Conservation (phyloP, 306 rosid species). For the Pachyrhizus erosus region DNA sequence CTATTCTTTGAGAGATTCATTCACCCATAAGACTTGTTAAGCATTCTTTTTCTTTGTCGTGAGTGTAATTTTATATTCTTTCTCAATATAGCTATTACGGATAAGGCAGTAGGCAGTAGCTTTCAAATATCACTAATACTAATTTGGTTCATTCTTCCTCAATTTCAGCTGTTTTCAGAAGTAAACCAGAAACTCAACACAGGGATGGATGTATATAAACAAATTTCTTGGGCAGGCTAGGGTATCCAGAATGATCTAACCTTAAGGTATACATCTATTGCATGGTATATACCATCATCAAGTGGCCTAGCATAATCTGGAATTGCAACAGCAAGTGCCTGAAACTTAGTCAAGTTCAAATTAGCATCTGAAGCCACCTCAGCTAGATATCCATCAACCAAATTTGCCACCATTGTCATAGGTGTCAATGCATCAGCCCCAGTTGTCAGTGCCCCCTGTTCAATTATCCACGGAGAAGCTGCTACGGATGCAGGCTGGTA, state of each 20-base stretch:
- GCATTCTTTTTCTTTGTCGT: neutral
- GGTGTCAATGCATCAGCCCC: constrained; percentile 69
- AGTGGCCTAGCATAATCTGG: constrained; percentile 85
- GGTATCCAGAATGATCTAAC: constrained; percentile 50
- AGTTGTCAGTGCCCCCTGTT: constrained; percentile 56
- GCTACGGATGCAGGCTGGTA: constrained; percentile 54
- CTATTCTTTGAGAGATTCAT: neutral
- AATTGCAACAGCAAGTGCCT: constrained; percentile 74
- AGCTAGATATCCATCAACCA: constrained; percentile 84
- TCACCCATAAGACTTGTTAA: constrained; percentile 7
- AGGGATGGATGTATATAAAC: neutral
- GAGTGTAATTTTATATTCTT: neutral
- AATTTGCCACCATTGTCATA: constrained; percentile 74
- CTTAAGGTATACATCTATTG: constrained; percentile 87
- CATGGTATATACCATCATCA: constrained; percentile 86
- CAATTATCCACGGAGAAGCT: constrained; percentile 71
- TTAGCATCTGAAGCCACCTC: constrained; percentile 89
- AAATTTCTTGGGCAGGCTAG: constrained; percentile 9
- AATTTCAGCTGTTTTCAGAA: neutral
- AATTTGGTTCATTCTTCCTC: neutral
- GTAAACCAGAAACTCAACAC: neutral
- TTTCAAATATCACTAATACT: constrained; percentile 15
- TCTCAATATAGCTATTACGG: neutral
- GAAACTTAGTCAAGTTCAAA: constrained; percentile 75
- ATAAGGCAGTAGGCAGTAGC: neutral